A percentile compares a stretch with the other conserved stretches of the same genome.
Conservation (phyloP, 768 basidiomycete genomes). For the Cyclocybe aegerita region DNA sequence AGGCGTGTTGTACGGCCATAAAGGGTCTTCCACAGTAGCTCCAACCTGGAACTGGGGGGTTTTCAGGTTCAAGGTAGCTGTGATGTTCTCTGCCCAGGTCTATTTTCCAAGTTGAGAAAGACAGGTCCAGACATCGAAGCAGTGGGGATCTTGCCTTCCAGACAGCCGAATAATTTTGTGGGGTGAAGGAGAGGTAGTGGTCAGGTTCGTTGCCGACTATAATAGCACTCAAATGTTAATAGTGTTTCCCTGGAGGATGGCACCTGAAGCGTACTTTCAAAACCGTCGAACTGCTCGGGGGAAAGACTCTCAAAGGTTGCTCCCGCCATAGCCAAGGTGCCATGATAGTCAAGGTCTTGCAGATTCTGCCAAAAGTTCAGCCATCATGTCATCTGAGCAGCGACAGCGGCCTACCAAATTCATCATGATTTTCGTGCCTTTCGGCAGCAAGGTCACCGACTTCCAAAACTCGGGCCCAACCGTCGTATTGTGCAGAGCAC, state of each 20-base stretch:
- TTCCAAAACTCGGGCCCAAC: constrained; percentile 52
- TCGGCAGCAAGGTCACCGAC: constrained; percentile 41
- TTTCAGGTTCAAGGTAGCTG: constrained; percentile 33
- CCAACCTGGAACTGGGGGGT: constrained; percentile 47
- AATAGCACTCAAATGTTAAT: background rate
- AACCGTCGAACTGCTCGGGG: constrained; percentile 35
- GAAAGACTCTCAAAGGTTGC: constrained; percentile 38
- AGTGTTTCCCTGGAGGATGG: background rate
- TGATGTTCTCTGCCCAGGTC: constrained; percentile 52
- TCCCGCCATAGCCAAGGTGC: constrained; percentile 41
- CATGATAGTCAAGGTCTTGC: constrained; percentile 40
- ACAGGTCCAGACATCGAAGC: background rate
- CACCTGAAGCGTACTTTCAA: constrained; percentile 41
- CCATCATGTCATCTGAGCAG: background rate
- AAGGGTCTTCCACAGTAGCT: constrained; percentile 48
- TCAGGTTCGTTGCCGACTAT: constrained; percentile 58
- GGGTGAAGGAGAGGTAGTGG: constrained; percentile 43
- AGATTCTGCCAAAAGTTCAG: constrained; percentile 33
- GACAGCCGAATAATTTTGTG: constrained; percentile 40
- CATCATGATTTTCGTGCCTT: constrained; percentile 47
- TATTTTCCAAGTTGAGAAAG: constrained; percentile 10
- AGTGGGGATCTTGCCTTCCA: constrained; percentile 39
- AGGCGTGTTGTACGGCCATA: constrained; percentile 48
- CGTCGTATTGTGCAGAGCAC: constrained; percentile 47
- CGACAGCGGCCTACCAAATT: constrained; percentile 33